These are phyloP conservation scores for Cryphonectria naterciae DNA, from an alignment of 2,329 filamentous ascomycete species.

Conservation along the genomic window DNA sequence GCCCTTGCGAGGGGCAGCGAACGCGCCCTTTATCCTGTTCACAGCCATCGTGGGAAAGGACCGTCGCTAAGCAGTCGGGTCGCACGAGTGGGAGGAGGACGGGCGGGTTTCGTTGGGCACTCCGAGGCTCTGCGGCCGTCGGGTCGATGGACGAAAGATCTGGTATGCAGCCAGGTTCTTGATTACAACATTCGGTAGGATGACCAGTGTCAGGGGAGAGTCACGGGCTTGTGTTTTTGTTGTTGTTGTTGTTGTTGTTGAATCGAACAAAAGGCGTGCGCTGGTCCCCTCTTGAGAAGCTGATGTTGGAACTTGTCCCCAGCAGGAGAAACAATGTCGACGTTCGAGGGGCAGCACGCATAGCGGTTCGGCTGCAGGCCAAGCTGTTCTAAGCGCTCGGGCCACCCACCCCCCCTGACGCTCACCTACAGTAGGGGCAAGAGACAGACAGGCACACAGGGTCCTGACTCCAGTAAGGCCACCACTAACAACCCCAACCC, in stretches of 20 bases:
- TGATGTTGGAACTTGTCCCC: slow-evolving; percentile 12
- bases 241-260: not conserved
- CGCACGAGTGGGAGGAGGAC: slow-evolving; percentile 31
- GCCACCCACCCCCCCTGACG: slow-evolving; percentile 15
- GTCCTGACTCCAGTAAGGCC: not conserved
- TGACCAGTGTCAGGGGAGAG: not conserved
- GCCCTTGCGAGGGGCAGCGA: slow-evolving; percentile 90
- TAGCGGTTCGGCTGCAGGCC: slow-evolving; percentile 23
- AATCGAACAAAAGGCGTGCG: not conserved
- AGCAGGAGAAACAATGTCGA: not conserved
- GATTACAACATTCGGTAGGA: slow-evolving; percentile 19
- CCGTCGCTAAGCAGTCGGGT: slow-evolving; percentile 13
- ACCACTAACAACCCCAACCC: not conserved
- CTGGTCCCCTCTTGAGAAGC: not conserved
- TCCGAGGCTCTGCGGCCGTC: slow-evolving; percentile 19
- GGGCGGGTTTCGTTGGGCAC: slow-evolving; percentile 34
- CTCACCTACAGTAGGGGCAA: slow-evolving; percentile 4
- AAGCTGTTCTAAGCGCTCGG: slow-evolving; percentile 29
- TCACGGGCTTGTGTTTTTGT: not conserved
- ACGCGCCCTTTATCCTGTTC: slow-evolving; percentile 92
- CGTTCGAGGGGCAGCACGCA: slow-evolving; percentile 29
- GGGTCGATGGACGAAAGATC: not conserved
- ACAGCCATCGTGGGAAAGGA: slow-evolving; percentile 73
- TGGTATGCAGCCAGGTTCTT: not conserved
- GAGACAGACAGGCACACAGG: not conserved